Percentiles rank a stretch among this genome's conserved stretches.
Evolutionary conservation across 75 land plant genomes (phyloP).

Genomic region (Sequoiadendron giganteum): DNA sequence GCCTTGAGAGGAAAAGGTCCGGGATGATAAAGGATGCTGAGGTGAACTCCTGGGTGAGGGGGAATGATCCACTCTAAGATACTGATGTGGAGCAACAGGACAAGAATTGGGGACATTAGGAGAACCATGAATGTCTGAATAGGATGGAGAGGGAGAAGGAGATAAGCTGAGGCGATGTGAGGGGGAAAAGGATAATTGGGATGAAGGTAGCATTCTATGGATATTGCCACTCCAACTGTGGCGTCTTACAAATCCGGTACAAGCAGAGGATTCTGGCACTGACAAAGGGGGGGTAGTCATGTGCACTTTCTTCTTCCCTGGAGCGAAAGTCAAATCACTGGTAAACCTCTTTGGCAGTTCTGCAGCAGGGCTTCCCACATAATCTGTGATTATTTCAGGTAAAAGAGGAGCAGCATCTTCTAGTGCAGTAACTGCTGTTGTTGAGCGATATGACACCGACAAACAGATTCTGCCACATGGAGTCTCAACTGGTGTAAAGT

Average conservation of each 20-base stretch:
- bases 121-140: slow-evolving; percentile 23
- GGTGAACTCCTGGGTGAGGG: slow-evolving; percentile 8
- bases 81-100: slow-evolving; percentile 20
- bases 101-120: slow-evolving; percentile 18
- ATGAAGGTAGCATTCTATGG: slow-evolving; percentile 28
- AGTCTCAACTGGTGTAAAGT: slow-evolving; percentile 72
- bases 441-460: slow-evolving; percentile 48
- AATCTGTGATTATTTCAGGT: slow-evolving; percentile 73
- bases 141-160: slow-evolving; percentile 38
- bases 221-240: slow-evolving; percentile 75
- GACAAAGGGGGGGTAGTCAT: slow-evolving; percentile 36
- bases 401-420: slow-evolving; percentile 55
- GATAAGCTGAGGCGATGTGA: slow-evolving; percentile 13
- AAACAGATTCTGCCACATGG: slow-evolving; percentile 60
- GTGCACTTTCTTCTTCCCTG: slow-evolving; percentile 35
- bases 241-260: slow-evolving; percentile 38
- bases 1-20: slow-evolving; percentile 10
- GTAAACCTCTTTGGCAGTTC: slow-evolving; percentile 69
- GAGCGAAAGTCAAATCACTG: slow-evolving; percentile 16
- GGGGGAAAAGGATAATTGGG: slow-evolving; percentile 13
- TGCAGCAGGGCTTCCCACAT: slow-evolving; percentile 85
- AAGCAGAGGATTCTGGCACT: slow-evolving; percentile 38
- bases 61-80: not conserved
- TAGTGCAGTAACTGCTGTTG: slow-evolving; percentile 43
- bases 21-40: slow-evolving; percentile 16